Evolutionary conservation across 306 rosid genomes (phyloP).

Genomic region (Sechiopsis laciniata): DNA sequence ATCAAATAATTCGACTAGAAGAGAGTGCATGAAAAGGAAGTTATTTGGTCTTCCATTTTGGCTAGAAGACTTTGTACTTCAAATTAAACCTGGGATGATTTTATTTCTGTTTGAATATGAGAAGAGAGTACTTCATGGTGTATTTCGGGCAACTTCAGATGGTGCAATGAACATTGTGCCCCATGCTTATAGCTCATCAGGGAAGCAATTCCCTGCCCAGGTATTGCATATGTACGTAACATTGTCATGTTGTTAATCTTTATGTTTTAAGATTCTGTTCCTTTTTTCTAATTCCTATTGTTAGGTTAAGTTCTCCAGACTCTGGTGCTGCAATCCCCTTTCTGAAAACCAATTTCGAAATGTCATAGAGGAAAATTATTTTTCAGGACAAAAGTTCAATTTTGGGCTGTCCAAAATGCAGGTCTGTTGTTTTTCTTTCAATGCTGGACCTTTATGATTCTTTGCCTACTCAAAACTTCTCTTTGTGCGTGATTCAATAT

Average conservation of each 20-base stretch:
- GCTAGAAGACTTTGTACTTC: conserved; percentile 33
- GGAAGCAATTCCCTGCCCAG: conserved; percentile 50
- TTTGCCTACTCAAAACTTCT: conserved; percentile 10
- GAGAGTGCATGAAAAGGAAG: conserved; percentile 20
- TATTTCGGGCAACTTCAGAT: conserved; percentile 40
- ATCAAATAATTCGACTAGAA: conserved; percentile 13
- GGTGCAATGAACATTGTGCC: conserved; percentile 46
- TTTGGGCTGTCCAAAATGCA: conserved; percentile 59
- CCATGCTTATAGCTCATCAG: conserved; percentile 34
- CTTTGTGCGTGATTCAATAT: conserved; percentile 13
- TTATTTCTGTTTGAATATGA: conserved; percentile 51
- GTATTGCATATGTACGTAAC: conserved; percentile 24
- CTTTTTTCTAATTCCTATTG: conserved; percentile 15
- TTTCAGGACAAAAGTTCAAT: conserved; percentile 41
- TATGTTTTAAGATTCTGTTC: background rate
- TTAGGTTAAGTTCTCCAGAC: conserved; percentile 38
- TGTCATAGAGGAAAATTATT: conserved; percentile 50
- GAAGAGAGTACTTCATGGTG: conserved; percentile 48
- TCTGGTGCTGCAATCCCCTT: conserved; percentile 55
- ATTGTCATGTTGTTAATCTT: background rate
- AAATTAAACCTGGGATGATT: conserved; percentile 45
- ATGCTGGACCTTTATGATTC: conserved; percentile 19
- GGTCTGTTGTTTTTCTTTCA: conserved; percentile 34
- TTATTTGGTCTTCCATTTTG: conserved; percentile 25
- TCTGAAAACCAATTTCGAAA: conserved; percentile 36